Evolutionary conservation across 306 rosid genomes (phyloP), one percentile per base, ranked within the genome.

Genomic region (Mucuna pruriens): DNA sequence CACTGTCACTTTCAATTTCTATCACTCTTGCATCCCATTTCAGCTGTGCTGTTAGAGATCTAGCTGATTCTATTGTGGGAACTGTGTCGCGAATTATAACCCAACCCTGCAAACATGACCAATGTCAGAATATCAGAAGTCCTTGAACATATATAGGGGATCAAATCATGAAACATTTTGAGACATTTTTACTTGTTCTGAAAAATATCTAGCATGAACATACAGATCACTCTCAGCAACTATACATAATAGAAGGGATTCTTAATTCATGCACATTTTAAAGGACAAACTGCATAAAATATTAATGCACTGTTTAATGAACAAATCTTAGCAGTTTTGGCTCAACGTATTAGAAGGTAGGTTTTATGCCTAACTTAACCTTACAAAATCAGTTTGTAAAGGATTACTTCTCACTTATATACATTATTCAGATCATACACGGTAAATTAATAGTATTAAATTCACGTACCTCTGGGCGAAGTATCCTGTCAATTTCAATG

Each of bases 21-120:
- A 90, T 79, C 33, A 96, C 91, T 19, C 98, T 84, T 4, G 99
- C 98, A 36, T 96, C 99, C 99, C 99, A 96, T 77, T 93, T 93
- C 82, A 96, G 87, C 83, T 81, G 91, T 74, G 98, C 46, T 31
- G 96, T 75, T 71, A 90, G 61, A 67, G 84, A 65, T 88, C 99
- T 92, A 31, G 92, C 97, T 26, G 99, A 88, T 81, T 96, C 97
- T 33, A 96, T 74, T 16, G 88, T 85, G 61, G 92, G 75, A 71
- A 84, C 87, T 46, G 87, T 85, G 67, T 96, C 99, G 0, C 91
- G 94, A 87, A 96, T 81, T 84, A 96, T 88, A 79, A 93, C 84
- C 99, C 99, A 96, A 65, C 99, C 97, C 99, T 96, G 94, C 80
- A 84, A 76, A 72, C 79, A 82, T 36, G 71, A 67, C 63, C 66